Percentiles rank a stretch among this genome's conserved stretches.
These are phyloP conservation scores for Avena sativa DNA, from an alignment of 176 grass and related monocot genomes.

Conservation along the genomic window DNA sequence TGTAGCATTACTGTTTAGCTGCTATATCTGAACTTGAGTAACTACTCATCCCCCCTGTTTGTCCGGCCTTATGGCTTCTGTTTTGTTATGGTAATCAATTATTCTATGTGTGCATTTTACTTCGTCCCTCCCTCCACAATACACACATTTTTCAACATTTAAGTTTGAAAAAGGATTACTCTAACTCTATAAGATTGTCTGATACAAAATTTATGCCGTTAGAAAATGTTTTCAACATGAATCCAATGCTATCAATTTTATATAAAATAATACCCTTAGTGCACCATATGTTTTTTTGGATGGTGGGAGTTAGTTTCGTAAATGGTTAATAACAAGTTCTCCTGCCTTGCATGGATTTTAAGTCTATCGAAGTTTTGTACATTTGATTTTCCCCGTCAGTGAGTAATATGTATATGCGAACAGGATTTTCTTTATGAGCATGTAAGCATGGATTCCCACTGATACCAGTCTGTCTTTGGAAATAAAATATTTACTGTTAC, in stretches of 20 bases:
- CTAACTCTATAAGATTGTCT: too few species aligned
- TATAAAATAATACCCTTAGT: too few species aligned
- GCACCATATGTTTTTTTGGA: too few species aligned
- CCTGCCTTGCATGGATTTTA: neutral
- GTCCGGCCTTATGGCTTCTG: neutral
- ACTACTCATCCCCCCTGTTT: constrained; percentile 17
- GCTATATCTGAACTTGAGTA: neutral
- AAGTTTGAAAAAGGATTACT: too few species aligned
- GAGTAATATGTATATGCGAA: neutral
- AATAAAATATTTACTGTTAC: constrained; percentile 17
- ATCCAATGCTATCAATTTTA: neutral
- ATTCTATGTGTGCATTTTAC: too few species aligned
- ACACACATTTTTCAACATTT: too few species aligned
- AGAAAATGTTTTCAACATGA: too few species aligned
- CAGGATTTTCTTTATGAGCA: neutral
- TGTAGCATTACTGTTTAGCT: neutral
- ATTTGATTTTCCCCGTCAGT: neutral
- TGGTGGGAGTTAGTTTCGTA: neutral
- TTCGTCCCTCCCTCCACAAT: too few species aligned
- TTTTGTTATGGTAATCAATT: neutral
- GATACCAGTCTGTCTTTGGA: constrained; percentile 8
- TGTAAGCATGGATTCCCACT: neutral
- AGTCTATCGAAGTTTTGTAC: neutral
- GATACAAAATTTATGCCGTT: too few species aligned
- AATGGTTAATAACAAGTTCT: neutral